Base-by-base conservation (phyloP, 345 rosid species). In the Streptanthus diversifolius region DNA sequence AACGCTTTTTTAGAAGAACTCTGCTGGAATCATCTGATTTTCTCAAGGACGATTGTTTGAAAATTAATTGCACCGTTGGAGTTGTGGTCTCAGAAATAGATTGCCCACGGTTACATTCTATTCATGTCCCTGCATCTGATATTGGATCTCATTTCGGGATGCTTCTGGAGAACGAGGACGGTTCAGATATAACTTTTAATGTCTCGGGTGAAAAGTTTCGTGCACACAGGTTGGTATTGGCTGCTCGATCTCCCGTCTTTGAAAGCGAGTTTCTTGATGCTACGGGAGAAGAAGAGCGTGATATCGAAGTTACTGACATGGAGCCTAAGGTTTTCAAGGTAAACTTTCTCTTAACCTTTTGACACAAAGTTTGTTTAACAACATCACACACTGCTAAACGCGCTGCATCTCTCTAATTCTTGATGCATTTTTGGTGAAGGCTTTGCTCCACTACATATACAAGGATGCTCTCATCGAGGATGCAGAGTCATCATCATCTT, bases 271-370 rank as follows among this genome's bases (percentile, higher is more conserved):
- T 90, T 79, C 79, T 74, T 51, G 85, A 90, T 81, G 75, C 59
- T 56, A 78, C 76, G 68, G 92, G 83, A 66, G 93, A 83, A 74
- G 96, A 84, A 73, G 71, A 75, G 63, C 30, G 39, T 5, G 90
- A 88, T 63, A 62, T 89, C 19, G 63, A 78, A 72, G 76, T 93
- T 70, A 75, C 77, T 5, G 97, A 95, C 77, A 85, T 84, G 85
- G 96, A 91, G 75, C 97, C 91, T 22, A 85, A 77, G 68, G 95
- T 95, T 72, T 89, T 91, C 68, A 91, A 91, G 97, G 98, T 90
- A 77, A 19, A 29, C 57, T 6, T 15, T 54, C 41, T 71, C 25
- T 55, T 7, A 40, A 57, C 19, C 6, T 53, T 78, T 37, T 76
- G 54, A 35, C 40, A 40, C 53, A 24, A 14, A n/a, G 18, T 2